These are phyloP conservation scores for Hemisphaericaspora nanyangensis DNA, from an alignment of 805 yeast genomes.

Conservation along the genomic window DNA sequence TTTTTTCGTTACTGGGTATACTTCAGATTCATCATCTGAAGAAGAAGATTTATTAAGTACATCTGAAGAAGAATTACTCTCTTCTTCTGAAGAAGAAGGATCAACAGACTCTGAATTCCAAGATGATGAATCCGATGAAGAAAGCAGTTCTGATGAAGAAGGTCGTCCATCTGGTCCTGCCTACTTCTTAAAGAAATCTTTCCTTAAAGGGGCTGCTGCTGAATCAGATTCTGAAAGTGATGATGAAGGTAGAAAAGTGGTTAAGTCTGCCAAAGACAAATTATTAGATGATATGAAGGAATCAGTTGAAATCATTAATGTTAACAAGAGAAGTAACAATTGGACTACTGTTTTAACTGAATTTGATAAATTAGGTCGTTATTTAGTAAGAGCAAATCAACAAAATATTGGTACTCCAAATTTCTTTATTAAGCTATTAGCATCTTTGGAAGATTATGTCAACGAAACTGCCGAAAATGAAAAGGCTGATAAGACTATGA, in stretches of 20 bases:
- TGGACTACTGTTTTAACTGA: conserved; percentile 75
- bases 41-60: conserved; percentile 52
- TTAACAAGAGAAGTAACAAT: conserved; percentile 64
- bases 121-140: conserved; percentile 31
- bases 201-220: conserved; percentile 37
- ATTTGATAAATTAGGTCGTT: conserved; percentile 73
- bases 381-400: conserved; percentile 65
- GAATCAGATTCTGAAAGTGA: conserved; percentile 47
- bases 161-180: conserved; percentile 46
- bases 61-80: conserved; percentile 56
- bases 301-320: conserved; percentile 62
- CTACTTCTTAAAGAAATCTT: conserved; percentile 51
- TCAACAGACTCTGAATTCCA: conserved; percentile 50
- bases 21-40: conserved; percentile 52
- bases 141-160: conserved; percentile 33
- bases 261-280: conserved; percentile 91
- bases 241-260: conserved; percentile 77
- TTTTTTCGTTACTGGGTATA: conserved; percentile 71
- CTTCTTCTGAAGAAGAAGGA: conserved; percentile 43
- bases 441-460: conserved; percentile 68
- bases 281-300: conserved; percentile 80
- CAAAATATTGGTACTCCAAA: conserved; percentile 74
- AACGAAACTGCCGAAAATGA: conserved; percentile 44
- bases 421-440: conserved; percentile 63
- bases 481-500: conserved; percentile 65